Percentiles rank a stretch among this genome's conserved stretches.
These are phyloP conservation scores for Chalciporus sp. DNA, from an alignment of 1,284 basidiomycete species.

Conservation along the genomic window DNA sequence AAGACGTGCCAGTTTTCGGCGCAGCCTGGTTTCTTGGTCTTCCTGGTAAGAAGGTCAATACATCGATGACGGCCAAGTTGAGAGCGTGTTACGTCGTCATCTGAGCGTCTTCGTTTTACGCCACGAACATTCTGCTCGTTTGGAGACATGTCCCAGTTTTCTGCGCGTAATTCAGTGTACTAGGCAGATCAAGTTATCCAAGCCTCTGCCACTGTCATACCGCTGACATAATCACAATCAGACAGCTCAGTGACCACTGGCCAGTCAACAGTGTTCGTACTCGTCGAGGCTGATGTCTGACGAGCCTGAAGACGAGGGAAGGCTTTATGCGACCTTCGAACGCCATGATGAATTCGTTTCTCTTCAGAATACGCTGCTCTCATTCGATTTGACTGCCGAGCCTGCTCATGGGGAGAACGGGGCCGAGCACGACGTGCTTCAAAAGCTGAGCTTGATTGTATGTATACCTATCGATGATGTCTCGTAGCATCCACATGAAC, in stretches of 20 bases:
- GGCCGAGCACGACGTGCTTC: constrained; percentile 43
- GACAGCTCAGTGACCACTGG: background rate
- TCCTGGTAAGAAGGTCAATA: constrained; percentile 17
- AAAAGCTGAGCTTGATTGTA: constrained; percentile 41
- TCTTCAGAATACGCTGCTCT: constrained; percentile 55
- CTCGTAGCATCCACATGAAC: constrained; percentile 3
- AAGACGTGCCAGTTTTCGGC: constrained; percentile 47
- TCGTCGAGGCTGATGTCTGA: constrained; percentile 32
- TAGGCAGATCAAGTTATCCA: background rate
- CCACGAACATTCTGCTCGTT: constrained; percentile 5
- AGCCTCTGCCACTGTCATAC: background rate
- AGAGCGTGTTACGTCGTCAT: constrained; percentile 4
- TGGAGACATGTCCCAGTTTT: constrained; percentile 12
- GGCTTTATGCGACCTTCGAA: constrained; percentile 60
- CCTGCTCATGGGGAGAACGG: constrained; percentile 52
- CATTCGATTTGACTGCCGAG: constrained; percentile 47
- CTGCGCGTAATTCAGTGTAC: background rate
- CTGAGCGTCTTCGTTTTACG: constrained; percentile 25
- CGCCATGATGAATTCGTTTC: constrained; percentile 59
- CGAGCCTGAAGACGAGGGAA: constrained; percentile 42
- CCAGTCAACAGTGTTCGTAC: background rate
- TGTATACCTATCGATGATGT: constrained; percentile 17
- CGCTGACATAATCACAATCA: constrained; percentile 27
- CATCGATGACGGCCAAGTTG: background rate
- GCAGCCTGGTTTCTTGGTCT: constrained; percentile 17